Evolutionary conservation across 73 alveolate species (phyloP).

Genomic region (Paramecium biaurelia): DNA sequence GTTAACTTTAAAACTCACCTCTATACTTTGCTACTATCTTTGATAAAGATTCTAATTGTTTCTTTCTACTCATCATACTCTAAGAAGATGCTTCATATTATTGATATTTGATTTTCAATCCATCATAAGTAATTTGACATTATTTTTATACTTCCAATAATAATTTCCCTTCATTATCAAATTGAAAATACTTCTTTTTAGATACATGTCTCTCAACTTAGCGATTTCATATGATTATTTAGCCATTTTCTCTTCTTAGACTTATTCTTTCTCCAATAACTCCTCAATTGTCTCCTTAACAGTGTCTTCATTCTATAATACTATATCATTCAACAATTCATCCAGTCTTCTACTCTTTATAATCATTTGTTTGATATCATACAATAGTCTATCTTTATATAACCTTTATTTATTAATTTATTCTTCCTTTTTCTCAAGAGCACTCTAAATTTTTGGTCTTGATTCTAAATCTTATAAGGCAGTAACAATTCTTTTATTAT

Average conservation of each 20-base stretch:
- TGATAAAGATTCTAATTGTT: slow-evolving; percentile 3
- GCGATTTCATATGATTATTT: neutral
- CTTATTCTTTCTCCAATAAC: neutral
- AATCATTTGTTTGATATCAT: neutral
- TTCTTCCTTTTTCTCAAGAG: neutral
- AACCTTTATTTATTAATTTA: neutral
- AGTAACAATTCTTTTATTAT: neutral
- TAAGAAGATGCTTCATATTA: neutral
- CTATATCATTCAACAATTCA: neutral
- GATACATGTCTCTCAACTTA: neutral
- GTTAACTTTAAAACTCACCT: neutral
- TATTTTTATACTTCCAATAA: neutral
- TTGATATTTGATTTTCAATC: neutral
- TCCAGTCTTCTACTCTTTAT: neutral
- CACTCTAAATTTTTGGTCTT: neutral
- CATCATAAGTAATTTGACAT: neutral
- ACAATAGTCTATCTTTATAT: neutral
- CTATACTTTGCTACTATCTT: neutral
- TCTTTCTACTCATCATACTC: neutral
- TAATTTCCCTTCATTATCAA: neutral
- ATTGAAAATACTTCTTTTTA: neutral
- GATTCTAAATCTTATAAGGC: neutral
- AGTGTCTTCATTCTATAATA: neutral
- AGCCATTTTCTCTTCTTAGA: neutral
- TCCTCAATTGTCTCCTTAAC: neutral